These are phyloP conservation scores for Crithidia acanthocephali DNA, from an alignment of 208 protist genomes.

Conservation along the genomic window DNA sequence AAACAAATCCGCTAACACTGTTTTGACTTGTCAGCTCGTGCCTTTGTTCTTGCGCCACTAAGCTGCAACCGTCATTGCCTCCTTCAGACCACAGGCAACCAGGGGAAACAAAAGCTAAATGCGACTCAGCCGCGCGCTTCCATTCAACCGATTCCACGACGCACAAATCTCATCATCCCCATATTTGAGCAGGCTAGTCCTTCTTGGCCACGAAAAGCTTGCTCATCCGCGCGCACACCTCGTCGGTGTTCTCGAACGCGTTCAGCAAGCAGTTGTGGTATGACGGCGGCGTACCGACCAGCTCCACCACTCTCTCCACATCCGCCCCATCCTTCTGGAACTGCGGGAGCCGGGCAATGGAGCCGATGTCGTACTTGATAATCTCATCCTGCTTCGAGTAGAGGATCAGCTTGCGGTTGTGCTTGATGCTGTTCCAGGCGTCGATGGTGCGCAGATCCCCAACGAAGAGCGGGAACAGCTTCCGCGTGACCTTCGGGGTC, in stretches of 20 bases:
- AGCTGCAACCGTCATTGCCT: too few relatives aligned
- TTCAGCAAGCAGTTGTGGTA: constrained; percentile 36
- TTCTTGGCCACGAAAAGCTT: constrained; percentile 19
- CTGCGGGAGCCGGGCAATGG: constrained; percentile 49
- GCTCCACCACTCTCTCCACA: constrained; percentile 39
- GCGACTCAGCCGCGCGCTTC: too few relatives aligned
- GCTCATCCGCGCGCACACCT: constrained; percentile 22
- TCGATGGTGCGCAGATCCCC: constrained; percentile 67
- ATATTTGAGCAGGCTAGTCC: neutral
- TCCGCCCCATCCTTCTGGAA: constrained; percentile 34
- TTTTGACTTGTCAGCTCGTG: too few relatives aligned
- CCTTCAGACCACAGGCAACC: too few relatives aligned
- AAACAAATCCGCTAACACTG: too few relatives aligned
- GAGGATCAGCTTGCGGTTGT: constrained; percentile 67
- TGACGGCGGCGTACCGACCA: constrained; percentile 30
- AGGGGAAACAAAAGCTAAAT: too few relatives aligned
- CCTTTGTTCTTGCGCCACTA: too few relatives aligned
- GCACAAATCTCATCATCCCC: neutral
- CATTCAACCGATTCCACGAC: neutral
- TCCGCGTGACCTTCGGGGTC: constrained; percentile 40
- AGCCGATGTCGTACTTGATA: constrained; percentile 53
- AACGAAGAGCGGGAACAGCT: constrained; percentile 36
- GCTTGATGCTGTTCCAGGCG: constrained; percentile 35
- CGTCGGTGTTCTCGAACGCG: constrained; percentile 27
- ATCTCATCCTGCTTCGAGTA: constrained; percentile 77